Percentiles rank a stretch among this genome's conserved stretches.
Evolutionary conservation across 257 asterid species (phyloP).

Genomic region (Solanum corneliomulleri): DNA sequence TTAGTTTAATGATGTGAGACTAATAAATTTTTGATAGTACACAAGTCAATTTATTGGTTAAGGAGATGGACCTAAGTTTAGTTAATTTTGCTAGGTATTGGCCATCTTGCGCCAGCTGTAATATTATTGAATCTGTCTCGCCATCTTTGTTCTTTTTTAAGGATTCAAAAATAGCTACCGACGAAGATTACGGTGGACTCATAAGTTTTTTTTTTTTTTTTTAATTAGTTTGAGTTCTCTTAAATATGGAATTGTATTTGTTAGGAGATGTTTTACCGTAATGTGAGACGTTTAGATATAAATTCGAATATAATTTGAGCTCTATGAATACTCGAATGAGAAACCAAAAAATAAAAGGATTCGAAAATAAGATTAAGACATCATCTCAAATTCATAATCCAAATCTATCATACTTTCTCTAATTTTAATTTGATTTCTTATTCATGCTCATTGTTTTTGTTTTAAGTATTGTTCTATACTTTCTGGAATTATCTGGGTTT

Average conservation of each 20-base stretch:
- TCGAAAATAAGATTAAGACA: not conserved
- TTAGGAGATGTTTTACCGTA: no score
- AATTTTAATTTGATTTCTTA: not conserved
- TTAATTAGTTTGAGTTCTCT: not conserved
- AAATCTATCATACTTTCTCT: not conserved
- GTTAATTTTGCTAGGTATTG: not conserved
- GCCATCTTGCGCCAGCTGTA: conserved; percentile 11
- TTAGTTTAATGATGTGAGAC: not conserved
- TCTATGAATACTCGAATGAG: not conserved
- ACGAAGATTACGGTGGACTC: no score
- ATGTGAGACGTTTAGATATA: not conserved
- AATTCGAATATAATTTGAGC: not conserved
- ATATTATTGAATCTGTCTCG: conserved; percentile 15
- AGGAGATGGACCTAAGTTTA: not conserved
- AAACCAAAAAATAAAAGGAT: not conserved
- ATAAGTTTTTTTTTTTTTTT: no score
- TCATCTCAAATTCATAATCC: not conserved
- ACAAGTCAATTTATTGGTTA: not conserved
- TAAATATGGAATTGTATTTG: not conserved
- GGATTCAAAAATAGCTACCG: conserved; percentile 4
- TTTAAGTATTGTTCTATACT: conserved; percentile 1
- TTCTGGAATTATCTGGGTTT: not conserved
- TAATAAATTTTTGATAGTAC: not conserved
- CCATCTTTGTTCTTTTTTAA: conserved; percentile 5
- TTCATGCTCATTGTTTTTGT: not conserved